Evolutionary conservation across 192 early-diverging fungal species (phyloP).

Genomic region (Paraglomus occultum): DNA sequence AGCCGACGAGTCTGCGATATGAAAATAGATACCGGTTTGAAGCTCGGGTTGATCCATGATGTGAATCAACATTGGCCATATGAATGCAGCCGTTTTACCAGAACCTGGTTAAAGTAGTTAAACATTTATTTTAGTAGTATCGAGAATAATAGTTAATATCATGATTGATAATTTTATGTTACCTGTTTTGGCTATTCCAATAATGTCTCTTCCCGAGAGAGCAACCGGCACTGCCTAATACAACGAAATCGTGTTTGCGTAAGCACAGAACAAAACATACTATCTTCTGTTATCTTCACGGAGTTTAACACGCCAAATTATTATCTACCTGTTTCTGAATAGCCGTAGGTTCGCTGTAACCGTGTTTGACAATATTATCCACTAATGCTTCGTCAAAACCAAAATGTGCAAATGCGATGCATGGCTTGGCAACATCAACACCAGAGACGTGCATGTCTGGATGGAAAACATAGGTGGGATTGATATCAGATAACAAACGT

Average conservation of each 20-base stretch:
- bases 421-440: slow-evolving; percentile 60
- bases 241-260: not conserved
- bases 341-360: slow-evolving; percentile 69
- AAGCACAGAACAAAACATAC: not conserved
- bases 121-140: too few species aligned
- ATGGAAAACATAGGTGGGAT: not conserved
- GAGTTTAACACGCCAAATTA: not conserved
- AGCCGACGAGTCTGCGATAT: too few species aligned
- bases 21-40: slow-evolving; percentile 33
- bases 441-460: slow-evolving; percentile 69
- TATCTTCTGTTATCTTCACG: not conserved
- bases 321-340: slow-evolving; percentile 63
- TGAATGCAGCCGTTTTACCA: slow-evolving; percentile 83
- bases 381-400: slow-evolving; percentile 73
- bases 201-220: slow-evolving; percentile 75
- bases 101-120: too few species aligned
- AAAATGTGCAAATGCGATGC: slow-evolving; percentile 85
- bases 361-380: slow-evolving; percentile 56
- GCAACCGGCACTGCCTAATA: slow-evolving; percentile 66
- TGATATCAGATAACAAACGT: too few species aligned
- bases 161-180: too few species aligned
- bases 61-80: slow-evolving; percentile 82
- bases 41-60: slow-evolving; percentile 83
- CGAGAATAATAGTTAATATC: too few species aligned
- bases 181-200: slow-evolving; percentile 82